Percentiles rank a stretch among this genome's conserved stretches.
phyloP scores from a whole-genome alignment of 345 rosid species.

The Euphorbia peplus region DNA sequence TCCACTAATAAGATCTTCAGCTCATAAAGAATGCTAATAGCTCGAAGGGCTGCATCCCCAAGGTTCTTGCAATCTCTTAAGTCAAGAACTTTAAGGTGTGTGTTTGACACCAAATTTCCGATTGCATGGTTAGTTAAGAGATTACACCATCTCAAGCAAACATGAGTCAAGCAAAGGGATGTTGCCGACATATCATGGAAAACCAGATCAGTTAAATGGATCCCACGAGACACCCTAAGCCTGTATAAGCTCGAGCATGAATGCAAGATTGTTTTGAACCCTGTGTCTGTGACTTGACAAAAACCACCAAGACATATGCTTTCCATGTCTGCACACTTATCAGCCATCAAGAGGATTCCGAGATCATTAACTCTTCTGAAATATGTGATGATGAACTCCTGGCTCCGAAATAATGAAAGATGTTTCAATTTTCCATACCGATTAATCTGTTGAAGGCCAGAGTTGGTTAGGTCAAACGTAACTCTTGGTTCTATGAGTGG shows the following conservation, averaged over 20 bases:
- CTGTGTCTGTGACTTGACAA: constrained; percentile 83
- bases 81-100: constrained; percentile 58
- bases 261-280: constrained; percentile 79
- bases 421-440: constrained; percentile 70
- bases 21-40: constrained; percentile 51
- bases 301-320: constrained; percentile 86
- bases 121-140: constrained; percentile 72
- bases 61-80: constrained; percentile 73
- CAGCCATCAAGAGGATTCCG: constrained; percentile 89
- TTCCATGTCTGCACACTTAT: constrained; percentile 72
- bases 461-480: constrained; percentile 71
- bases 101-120: constrained; percentile 52
- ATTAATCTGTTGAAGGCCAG: constrained; percentile 80
- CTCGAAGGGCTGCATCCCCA: constrained; percentile 68
- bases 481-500: constrained; percentile 67
- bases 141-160: constrained; percentile 80
- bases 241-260: constrained; percentile 73
- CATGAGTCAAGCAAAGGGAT: constrained; percentile 65
- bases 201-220: constrained; percentile 74
- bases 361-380: constrained; percentile 87
- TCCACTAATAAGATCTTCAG: constrained; percentile 64
- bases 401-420: constrained; percentile 78
- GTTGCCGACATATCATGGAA: constrained; percentile 90
- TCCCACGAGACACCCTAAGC: constrained; percentile 71
- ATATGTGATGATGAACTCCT: constrained; percentile 60